Conservation (phyloP, 768 basidiomycete genomes). For the Gloeopeniophorella convolvens region DNA sequence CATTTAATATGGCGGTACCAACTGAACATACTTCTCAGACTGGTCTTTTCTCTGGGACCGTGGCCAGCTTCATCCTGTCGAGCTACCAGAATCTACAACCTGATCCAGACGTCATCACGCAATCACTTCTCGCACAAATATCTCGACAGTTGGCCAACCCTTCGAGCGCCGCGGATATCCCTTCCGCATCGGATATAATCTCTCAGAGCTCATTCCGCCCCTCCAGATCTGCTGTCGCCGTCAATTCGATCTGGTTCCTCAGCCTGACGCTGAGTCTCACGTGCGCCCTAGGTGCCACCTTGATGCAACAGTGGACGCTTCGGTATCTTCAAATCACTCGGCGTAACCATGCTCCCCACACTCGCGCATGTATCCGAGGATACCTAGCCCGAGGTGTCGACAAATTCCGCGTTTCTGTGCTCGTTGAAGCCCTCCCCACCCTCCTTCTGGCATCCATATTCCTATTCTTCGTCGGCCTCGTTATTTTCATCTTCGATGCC, state of each 20-base stretch:
- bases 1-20: too few species aligned
- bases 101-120: too few species aligned
- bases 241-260: slow-evolving; percentile 11
- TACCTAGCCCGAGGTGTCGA: slow-evolving; percentile 1
- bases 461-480: slow-evolving; percentile 12
- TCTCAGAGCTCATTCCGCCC: not conserved
- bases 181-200: too few species aligned
- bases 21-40: too few species aligned
- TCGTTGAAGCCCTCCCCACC: slow-evolving; percentile 2
- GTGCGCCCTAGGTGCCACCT: slow-evolving; percentile 7
- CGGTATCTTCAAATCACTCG: slow-evolving; percentile 1
- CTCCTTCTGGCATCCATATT: slow-evolving; percentile 2
- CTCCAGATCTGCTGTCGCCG: not conserved
- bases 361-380: not conserved
- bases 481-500: not conserved
- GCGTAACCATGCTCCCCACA: not conserved
- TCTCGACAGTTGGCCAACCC: too few species aligned
- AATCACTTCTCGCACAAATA: too few species aligned
- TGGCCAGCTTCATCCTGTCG: too few species aligned
- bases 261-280: slow-evolving; percentile 8
- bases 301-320: slow-evolving; percentile 7
- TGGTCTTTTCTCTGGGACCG: too few species aligned
- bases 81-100: too few species aligned
- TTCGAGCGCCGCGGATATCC: too few species aligned
- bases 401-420: not conserved